Evolutionary conservation across 352 stramenopile species (phyloP).

Genomic region (Phytophthora pinifolia): DNA sequence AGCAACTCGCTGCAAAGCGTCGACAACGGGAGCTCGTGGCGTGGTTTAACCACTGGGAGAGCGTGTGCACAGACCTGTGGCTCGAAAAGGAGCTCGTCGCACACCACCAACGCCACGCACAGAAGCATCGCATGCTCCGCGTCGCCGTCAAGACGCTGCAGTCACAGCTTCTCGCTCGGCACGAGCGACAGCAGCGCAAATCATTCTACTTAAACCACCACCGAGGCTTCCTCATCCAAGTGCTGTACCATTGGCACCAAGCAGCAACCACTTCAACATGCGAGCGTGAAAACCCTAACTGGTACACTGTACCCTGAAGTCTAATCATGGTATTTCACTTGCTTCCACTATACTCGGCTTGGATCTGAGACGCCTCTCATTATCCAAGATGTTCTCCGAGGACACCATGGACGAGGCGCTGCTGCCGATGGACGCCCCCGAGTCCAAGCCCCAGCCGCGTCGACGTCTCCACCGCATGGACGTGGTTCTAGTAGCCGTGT

Average conservation of each 20-base stretch:
- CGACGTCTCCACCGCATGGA: conserved; percentile 50
- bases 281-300: conserved; percentile 12
- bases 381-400: conserved; percentile 25
- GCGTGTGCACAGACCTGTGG: conserved; percentile 50
- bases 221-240: conserved; percentile 6
- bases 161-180: conserved; percentile 14
- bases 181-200: conserved; percentile 18
- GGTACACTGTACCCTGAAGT: conserved; percentile 19
- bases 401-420: conserved; percentile 12
- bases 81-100: conserved; percentile 31
- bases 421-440: conserved; percentile 21
- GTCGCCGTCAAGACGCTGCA: conserved; percentile 20
- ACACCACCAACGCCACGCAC: conserved; percentile 27
- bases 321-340: conserved; percentile 18
- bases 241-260: conserved; percentile 17
- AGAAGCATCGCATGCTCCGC: conserved; percentile 7
- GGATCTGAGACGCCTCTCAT: conserved; percentile 10
- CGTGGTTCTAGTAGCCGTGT: conserved; percentile 42
- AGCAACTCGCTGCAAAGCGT: conserved; percentile 9
- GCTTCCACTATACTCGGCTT: conserved; percentile 10
- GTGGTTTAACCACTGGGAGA: conserved; percentile 52
- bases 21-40: conserved; percentile 5
- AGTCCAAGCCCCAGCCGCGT: conserved; percentile 3
- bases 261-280: conserved; percentile 24
- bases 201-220: conserved; percentile 20